Conservation (phyloP, 768 basidiomycete species). For the Lenzites betulinus region DNA sequence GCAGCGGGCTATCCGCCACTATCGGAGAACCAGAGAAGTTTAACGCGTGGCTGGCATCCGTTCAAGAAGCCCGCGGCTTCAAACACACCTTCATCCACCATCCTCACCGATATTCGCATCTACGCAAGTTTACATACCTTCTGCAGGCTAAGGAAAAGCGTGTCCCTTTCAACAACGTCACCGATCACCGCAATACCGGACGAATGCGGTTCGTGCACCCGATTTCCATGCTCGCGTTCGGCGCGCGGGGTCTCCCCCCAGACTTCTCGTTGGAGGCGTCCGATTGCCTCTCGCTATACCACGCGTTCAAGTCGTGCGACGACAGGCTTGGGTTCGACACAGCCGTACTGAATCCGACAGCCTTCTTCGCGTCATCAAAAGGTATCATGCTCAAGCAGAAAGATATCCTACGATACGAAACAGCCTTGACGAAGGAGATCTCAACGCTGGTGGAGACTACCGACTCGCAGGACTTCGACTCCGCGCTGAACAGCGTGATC, state of each 20-base stretch:
- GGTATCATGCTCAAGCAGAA: constrained; percentile 51
- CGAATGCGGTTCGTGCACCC: constrained; percentile 64
- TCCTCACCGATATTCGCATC: constrained; percentile 71
- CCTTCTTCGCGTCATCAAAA: constrained; percentile 42
- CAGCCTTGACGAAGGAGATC: constrained; percentile 48
- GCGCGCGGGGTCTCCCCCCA: constrained; percentile 50
- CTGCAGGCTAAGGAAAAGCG: constrained; percentile 32
- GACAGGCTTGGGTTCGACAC: constrained; percentile 28
- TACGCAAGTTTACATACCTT: constrained; percentile 66
- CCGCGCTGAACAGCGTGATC: constrained; percentile 43
- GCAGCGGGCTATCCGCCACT: constrained; percentile 70
- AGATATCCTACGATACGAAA: constrained; percentile 63
- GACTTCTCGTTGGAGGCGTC: constrained; percentile 65
- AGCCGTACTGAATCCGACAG: constrained; percentile 41
- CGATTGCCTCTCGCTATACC: constrained; percentile 57
- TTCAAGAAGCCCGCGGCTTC: constrained; percentile 61
- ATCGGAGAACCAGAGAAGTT: constrained; percentile 66
- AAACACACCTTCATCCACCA: constrained; percentile 62
- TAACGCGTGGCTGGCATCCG: constrained; percentile 62
- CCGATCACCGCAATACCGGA: constrained; percentile 38
- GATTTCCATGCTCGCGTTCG: constrained; percentile 57
- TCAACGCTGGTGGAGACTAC: constrained; percentile 38
- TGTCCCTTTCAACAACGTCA: constrained; percentile 40
- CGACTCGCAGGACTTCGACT: constrained; percentile 37
- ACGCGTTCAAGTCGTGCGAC: constrained; percentile 38